phyloP scores from a whole-genome alignment of 257 asterid species.

The Datura wrightii region DNA sequence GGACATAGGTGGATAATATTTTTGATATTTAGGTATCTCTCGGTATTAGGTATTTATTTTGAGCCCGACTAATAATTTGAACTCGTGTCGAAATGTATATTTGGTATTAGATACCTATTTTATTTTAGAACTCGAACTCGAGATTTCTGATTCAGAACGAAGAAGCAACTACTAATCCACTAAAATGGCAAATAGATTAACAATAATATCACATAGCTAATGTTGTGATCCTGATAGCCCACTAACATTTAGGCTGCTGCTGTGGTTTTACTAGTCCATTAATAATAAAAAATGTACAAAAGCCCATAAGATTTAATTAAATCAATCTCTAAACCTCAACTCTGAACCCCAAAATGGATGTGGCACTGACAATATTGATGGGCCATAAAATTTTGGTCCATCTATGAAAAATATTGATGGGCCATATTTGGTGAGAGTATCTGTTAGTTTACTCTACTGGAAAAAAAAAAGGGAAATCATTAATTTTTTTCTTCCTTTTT shows the following conservation, averaged over 20 bases:
- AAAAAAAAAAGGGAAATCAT: not conserved
- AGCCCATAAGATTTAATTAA: not conserved
- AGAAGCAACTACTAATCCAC: not conserved
- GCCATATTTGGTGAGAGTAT: not conserved
- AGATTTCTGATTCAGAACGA: not conserved
- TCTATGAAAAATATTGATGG: not conserved
- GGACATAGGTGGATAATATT: no score
- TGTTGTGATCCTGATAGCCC: not conserved
- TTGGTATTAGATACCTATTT: not conserved
- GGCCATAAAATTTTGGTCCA: slow-evolving; percentile 14
- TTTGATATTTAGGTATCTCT: no score
- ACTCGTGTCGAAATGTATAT: not conserved
- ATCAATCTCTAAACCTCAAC: not conserved
- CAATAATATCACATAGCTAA: not conserved
- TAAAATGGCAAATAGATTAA: not conserved
- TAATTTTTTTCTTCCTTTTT: not conserved
- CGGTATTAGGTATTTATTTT: no score
- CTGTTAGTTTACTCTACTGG: not conserved
- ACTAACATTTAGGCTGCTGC: not conserved
- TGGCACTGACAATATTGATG: not conserved
- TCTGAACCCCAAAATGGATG: not conserved
- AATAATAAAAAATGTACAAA: not conserved
- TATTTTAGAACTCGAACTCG: not conserved
- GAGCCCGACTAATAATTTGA: not conserved
- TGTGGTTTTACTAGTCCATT: not conserved